Base-by-base conservation (phyloP, 2,329 filamentous ascomycete genomes). In the Epichloe gansuensis region DNA sequence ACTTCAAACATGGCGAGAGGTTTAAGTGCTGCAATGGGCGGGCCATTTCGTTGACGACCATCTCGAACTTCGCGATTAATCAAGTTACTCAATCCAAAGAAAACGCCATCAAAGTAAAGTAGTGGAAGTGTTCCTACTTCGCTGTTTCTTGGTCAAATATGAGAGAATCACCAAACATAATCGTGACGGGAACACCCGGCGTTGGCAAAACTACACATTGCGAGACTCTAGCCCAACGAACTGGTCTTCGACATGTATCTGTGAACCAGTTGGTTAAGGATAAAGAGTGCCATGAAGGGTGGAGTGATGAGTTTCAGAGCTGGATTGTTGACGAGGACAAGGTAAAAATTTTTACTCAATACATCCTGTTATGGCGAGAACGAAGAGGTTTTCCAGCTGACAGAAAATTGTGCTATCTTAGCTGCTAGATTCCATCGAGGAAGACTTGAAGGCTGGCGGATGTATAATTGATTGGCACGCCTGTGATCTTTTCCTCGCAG, bases 301-400 rank as follows among this genome's bases (percentile, higher is more conserved):
- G 81, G 71, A 89, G 94, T 60, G 86, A 94, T 44, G 86, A 91
- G 67, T 83, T 85, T 52, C 82, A 88, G 66, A 90, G 86, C 62
- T 94, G 87, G 82, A 86, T 97, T 54, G 91, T 98, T 15, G 91
- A 98, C 65, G 93, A 98, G 68, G 93, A 98, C 65, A 95, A 94
- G 78, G 88, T 90, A 63, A 55, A 70, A 62, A 31, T 5, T n/a
- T n/a, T 5, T 25, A 21, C 13, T 31, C n/a, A 11, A 25, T 37
- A 37, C 25, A 25, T 23, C 9, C 31, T 38, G 45, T 17, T 28
- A 25, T 21, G 15, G 9, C n/a, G 17, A 25, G 17, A 44, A 3
- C 5, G 31, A 42, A 25, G 4, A n/a, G 48, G 4, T 1, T 28
- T 34, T 34, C 53, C 61, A 46, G 59, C 58, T 51, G 23, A 61